A percentile compares a stretch with the other conserved stretches of the same genome.
Evolutionary conservation across 805 yeast genomes (phyloP).

Genomic region (Yarrowia sp.): DNA sequence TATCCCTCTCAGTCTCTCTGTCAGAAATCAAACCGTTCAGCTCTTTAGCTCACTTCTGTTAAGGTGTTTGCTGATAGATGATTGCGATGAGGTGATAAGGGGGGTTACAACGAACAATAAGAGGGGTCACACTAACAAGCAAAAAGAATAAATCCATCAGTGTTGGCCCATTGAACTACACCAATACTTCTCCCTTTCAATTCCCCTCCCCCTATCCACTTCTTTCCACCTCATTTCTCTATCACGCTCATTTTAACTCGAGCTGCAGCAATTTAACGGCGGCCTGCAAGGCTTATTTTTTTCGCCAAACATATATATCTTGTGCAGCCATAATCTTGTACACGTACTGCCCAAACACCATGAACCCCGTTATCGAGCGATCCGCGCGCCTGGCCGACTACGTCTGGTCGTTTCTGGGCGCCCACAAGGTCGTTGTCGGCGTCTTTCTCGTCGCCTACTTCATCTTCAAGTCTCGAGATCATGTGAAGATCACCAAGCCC

Average conservation of each 20-base stretch:
- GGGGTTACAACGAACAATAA: too few species aligned
- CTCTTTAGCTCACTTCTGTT: too few species aligned
- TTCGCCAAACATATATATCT: not conserved
- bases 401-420: conserved; percentile 25
- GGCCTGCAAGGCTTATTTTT: conserved; percentile 25
- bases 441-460: conserved; percentile 5
- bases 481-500: conserved; percentile 30
- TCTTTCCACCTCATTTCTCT: not conserved
- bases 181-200: too few species aligned
- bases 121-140: too few species aligned
- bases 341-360: not conserved
- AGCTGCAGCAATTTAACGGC: conserved; percentile 13
- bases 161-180: too few species aligned
- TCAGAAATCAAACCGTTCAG: too few species aligned
- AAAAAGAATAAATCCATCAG: too few species aligned
- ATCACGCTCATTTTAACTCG: not conserved
- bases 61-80: too few species aligned
- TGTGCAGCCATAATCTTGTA: not conserved
- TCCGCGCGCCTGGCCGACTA: conserved; percentile 27
- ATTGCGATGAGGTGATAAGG: too few species aligned
- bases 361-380: conserved; percentile 24
- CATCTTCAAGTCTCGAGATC: conserved; percentile 14
- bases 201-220: too few species aligned
- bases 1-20: too few species aligned
- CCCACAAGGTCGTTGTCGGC: conserved; percentile 18